Conservation (phyloP, 2,329 filamentous ascomycete genomes). For the Akanthomyces muscarius region DNA sequence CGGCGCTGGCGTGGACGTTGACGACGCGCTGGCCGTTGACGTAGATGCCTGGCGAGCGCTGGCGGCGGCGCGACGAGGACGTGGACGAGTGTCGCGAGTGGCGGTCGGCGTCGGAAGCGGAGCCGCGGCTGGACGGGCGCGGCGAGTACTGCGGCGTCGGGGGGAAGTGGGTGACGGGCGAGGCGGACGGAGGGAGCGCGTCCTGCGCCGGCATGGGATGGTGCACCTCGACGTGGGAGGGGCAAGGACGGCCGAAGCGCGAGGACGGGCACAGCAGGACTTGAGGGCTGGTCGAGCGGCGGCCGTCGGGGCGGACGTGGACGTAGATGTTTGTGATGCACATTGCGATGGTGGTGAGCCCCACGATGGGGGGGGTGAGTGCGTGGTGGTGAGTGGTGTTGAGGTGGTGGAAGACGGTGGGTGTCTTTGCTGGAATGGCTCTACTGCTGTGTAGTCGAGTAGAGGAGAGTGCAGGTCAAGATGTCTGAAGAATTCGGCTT, state of each 20-base stretch:
- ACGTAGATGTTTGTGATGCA: conserved; percentile 47
- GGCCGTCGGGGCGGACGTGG: conserved; percentile 45
- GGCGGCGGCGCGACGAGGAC: conserved; percentile 30
- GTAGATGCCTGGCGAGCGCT: conserved; percentile 34
- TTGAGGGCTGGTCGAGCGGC: conserved; percentile 31
- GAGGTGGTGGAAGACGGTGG: background rate
- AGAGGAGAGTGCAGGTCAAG: background rate
- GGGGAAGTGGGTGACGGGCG: conserved; percentile 31
- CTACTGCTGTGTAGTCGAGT: conserved; percentile 6
- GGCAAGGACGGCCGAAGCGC: conserved; percentile 39
- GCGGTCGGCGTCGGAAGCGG: conserved; percentile 14
- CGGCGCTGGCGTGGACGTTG: conserved; percentile 24
- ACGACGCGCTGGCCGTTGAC: conserved; percentile 35
- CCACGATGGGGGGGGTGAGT: conserved; percentile 3
- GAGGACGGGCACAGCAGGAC: conserved; percentile 37
- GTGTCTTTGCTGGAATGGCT: background rate
- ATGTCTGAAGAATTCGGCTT: background rate
- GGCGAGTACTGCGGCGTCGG: conserved; percentile 38
- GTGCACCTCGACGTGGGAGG: conserved; percentile 37
- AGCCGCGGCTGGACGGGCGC: conserved; percentile 31
- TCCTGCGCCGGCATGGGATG: conserved; percentile 32
- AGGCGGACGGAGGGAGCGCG: conserved; percentile 17
- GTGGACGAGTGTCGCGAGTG: conserved; percentile 11
- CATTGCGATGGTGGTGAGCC: conserved; percentile 38
- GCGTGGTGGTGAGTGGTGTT: background rate